Evolutionary conservation across 2,329 filamentous ascomycete species (phyloP), one percentile per base, ranked within the genome.

Genomic region (Beauveria scarabaeidicola): DNA sequence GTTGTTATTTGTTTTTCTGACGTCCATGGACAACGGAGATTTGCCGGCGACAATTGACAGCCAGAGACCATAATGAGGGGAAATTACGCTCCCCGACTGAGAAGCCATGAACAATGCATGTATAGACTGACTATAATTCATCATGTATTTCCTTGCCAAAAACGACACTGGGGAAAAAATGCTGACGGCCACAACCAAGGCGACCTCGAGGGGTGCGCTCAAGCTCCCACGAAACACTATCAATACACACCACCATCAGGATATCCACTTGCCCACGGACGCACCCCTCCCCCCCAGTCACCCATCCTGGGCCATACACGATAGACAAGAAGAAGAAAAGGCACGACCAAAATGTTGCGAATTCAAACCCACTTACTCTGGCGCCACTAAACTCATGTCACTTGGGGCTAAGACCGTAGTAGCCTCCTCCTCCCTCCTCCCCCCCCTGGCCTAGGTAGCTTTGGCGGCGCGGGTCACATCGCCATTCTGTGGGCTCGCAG

Each of bases 351-450:
- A 59, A 59, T 38, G 40, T 23, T 36, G 48, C 46, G 40, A 58
- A 41, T 27, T 58, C 46, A 51, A 10, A 51, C 40, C 56, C 56
- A 59, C 56, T 52, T 59, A 3, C 38, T 52, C 38, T 52, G 56
- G 48, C 41, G 56, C 56, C 56, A 59, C 56, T 52, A 52, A 51
- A 58, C 56, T 52, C 56, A 46, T 59, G 56, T 52, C 48, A 59
- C 56, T 52, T 44, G 38, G 47, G 48, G 55, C 32, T 47, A 55
- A 54, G 52, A 43, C 38, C 25, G 52, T 55, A 27, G 40, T 21
- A 41, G 23, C 21, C 50, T 36, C n/a, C 5, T 21, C 51, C 27
- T 32, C 47, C 27, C 29, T 5, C 36, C 51, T 11, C 38, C 15
- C 17, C 21, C 53, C 53, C 53, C 23, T 21, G 29, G 15, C 32